phyloP scores from a whole-genome alignment of 371 early-diverging fungal species.

The Lichtheimia ramosa region DNA sequence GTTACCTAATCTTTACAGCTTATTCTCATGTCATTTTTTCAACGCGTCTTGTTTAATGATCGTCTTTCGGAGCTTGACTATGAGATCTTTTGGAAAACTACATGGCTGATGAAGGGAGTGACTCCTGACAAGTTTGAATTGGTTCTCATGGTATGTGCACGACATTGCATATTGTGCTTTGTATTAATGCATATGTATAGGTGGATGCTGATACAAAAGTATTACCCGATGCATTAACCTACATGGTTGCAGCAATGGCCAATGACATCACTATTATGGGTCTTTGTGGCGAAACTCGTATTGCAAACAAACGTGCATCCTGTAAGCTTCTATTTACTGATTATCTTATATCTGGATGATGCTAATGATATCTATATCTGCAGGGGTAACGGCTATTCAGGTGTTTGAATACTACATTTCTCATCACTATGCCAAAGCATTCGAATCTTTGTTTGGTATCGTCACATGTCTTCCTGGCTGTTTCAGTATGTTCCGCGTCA shows the following conservation, averaged over 20 bases:
- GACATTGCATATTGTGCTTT: too few relatives aligned
- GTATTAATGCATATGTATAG: slow-evolving; percentile 23
- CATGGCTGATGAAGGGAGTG: slow-evolving; percentile 76
- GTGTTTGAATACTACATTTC: slow-evolving; percentile 97
- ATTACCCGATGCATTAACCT: slow-evolving; percentile 70
- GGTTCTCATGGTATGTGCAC: slow-evolving; percentile 83
- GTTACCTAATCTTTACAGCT: slow-evolving; percentile 19
- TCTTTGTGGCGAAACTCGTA: slow-evolving; percentile 85
- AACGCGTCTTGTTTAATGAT: slow-evolving; percentile 89
- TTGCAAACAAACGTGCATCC: slow-evolving; percentile 77
- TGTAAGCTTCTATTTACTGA: slow-evolving; percentile 19
- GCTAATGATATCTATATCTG: too few relatives aligned
- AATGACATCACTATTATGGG: slow-evolving; percentile 84
- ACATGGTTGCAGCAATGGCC: slow-evolving; percentile 82
- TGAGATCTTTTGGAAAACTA: slow-evolving; percentile 92
- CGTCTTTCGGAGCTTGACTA: slow-evolving; percentile 95
- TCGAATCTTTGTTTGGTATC: slow-evolving; percentile 96
- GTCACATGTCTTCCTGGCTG: slow-evolving; percentile 98
- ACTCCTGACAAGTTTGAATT: slow-evolving; percentile 89
- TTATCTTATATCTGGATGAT: too few relatives aligned
- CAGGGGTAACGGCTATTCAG: slow-evolving; percentile 49
- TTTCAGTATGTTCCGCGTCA: slow-evolving; percentile 89
- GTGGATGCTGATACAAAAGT: slow-evolving; percentile 96
- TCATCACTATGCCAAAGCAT: slow-evolving; percentile 95
- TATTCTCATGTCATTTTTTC: slow-evolving; percentile 96